Percentiles rank a stretch among this genome's conserved stretches.
Conservation (phyloP, 345 rosid species). For the Eucalyptus caleyi region DNA sequence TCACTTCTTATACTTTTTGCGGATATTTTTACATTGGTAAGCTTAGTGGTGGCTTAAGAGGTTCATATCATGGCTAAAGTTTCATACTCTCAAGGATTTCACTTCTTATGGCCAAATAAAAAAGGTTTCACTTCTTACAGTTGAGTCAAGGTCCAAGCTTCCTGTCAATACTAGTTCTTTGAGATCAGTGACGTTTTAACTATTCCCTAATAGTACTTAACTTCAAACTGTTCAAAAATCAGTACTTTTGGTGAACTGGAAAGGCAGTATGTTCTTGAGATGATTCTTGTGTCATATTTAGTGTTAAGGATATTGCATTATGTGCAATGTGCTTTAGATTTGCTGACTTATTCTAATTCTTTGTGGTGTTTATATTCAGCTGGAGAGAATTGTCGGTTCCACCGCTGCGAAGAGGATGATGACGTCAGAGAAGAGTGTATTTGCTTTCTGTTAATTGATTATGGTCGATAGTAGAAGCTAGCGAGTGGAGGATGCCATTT, state of each 20-base stretch:
- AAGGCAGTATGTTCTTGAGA: not conserved
- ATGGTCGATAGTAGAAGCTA: not conserved
- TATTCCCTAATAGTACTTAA: not conserved
- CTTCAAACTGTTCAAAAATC: not conserved
- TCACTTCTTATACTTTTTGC: not conserved
- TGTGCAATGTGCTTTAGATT: not conserved
- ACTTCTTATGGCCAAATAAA: not conserved
- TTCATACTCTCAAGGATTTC: not conserved
- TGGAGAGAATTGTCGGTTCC: slow-evolving; percentile 78
- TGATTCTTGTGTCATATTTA: not conserved
- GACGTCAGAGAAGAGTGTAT: slow-evolving; percentile 54
- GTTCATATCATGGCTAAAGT: not conserved
- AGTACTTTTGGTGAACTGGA: not conserved
- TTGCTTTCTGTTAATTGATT: slow-evolving; percentile 41
- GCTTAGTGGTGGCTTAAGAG: not conserved
- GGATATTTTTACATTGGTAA: not conserved
- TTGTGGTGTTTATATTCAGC: slow-evolving; percentile 15
- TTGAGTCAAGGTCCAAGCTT: not conserved
- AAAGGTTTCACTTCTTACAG: not conserved
- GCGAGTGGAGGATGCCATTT: not conserved
- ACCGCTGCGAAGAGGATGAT: slow-evolving; percentile 51
- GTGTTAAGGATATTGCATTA: not conserved
- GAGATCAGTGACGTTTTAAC: not conserved
- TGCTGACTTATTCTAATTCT: not conserved
- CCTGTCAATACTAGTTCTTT: not conserved